Conservation (phyloP, 2,329 filamentous ascomycete genomes). For the Monilinia vaccinii-corymbosi region DNA sequence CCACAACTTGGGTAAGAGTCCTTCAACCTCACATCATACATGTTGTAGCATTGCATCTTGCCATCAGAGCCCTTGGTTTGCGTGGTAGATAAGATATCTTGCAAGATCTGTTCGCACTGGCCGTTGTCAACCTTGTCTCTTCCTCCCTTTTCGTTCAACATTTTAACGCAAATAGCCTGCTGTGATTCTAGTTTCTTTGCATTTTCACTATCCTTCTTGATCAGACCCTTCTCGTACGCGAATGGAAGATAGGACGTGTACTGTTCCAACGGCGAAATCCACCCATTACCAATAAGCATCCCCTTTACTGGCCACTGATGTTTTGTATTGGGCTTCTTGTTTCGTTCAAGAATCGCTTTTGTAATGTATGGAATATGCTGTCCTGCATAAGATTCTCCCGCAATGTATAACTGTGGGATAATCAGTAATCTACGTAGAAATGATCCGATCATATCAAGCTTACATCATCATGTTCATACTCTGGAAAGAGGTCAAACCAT, state of each 20-base stretch:
- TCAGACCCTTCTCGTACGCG: constrained; percentile 65
- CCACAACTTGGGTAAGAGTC: constrained; percentile 79
- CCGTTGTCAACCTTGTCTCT: constrained; percentile 55
- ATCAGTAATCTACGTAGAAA: constrained; percentile 18
- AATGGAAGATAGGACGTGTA: constrained; percentile 81
- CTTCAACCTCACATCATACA: constrained; percentile 88
- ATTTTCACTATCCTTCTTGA: constrained; percentile 56
- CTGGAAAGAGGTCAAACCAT: constrained; percentile 83
- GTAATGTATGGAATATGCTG: constrained; percentile 97
- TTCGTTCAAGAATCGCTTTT: constrained; percentile 80
- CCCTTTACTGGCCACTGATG: constrained; percentile 71
- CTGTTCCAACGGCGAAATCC: constrained; percentile 86
- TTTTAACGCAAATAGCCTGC: constrained; percentile 57
- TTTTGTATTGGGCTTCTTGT: constrained; percentile 47
- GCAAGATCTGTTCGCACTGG: constrained; percentile 69
- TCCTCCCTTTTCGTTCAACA: constrained; percentile 48
- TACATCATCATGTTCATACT: constrained; percentile 88
- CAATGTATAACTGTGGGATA: constrained; percentile 67
- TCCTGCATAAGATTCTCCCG: constrained; percentile 93
- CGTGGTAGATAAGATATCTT: constrained; percentile 60
- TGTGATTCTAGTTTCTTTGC: constrained; percentile 59
- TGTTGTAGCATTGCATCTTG: constrained; percentile 65
- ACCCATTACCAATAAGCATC: constrained; percentile 91
- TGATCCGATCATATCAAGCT: constrained; percentile 32
- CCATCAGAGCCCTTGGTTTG: constrained; percentile 43